These are phyloP conservation scores for Mycena vitilis DNA, from an alignment of 768 basidiomycete genomes.

Conservation along the genomic window DNA sequence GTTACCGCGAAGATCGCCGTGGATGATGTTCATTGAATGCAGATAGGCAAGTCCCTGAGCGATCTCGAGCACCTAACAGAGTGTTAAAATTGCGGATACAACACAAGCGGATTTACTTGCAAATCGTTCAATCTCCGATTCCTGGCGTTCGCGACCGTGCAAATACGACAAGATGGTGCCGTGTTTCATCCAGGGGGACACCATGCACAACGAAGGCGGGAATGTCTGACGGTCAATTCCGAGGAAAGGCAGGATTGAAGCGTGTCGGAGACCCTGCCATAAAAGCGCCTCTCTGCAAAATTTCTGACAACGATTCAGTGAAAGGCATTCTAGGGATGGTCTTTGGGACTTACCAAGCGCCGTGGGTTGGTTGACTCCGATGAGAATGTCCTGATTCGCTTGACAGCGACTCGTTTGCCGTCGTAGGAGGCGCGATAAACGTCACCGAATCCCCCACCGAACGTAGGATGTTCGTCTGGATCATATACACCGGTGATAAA, in stretches of 20 bases:
- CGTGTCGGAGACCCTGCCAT: conserved; percentile 8
- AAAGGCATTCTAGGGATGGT: too few relatives aligned
- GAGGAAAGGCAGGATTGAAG: conserved; percentile 3
- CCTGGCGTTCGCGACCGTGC: conserved; percentile 1
- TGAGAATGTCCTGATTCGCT: conserved; percentile 9
- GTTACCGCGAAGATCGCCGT: conserved; percentile 10
- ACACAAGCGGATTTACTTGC: background rate
- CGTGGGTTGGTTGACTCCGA: background rate
- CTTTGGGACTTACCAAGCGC: background rate
- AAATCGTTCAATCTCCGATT: conserved; percentile 2
- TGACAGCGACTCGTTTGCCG: background rate
- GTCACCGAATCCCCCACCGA: conserved; percentile 36
- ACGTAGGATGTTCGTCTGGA: conserved; percentile 18
- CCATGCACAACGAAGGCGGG: conserved; percentile 17
- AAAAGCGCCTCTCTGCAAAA: conserved; percentile 22
- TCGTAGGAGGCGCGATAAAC: conserved; percentile 34
- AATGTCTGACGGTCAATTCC: conserved; percentile 19
- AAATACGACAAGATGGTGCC: conserved; percentile 19
- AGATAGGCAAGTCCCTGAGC: conserved; percentile 9
- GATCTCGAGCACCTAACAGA: background rate
- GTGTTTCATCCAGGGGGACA: conserved; percentile 24
- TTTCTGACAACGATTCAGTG: background rate
- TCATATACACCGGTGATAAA: conserved; percentile 32
- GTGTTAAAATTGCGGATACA: background rate
- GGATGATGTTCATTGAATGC: conserved; percentile 11